These are phyloP conservation scores for Lachancea waltii DNA, from an alignment of 805 yeast genomes.

Conservation along the genomic window DNA sequence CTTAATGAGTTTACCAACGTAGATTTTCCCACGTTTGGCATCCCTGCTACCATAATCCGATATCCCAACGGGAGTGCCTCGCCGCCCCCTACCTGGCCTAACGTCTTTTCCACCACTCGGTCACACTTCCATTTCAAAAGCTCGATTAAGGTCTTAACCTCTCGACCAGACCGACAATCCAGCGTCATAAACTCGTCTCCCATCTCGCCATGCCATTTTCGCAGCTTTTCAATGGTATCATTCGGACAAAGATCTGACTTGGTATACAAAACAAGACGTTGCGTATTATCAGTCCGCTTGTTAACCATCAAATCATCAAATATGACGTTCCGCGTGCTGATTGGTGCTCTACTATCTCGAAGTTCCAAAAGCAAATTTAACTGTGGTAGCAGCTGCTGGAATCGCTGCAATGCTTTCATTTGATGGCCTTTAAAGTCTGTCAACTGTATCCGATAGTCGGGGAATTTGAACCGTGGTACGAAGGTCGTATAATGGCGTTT, in stretches of 20 bases:
- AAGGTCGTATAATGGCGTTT: constrained; percentile 32
- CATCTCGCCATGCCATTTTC: constrained; percentile 40
- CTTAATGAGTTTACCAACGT: constrained; percentile 75
- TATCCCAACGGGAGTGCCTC: constrained; percentile 77
- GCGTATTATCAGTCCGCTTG: constrained; percentile 36
- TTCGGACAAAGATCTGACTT: constrained; percentile 49
- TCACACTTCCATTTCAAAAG: constrained; percentile 41
- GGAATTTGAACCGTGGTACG: constrained; percentile 66
- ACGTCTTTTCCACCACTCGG: constrained; percentile 21
- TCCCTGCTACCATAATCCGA: constrained; percentile 72
- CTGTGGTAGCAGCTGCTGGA: constrained; percentile 67
- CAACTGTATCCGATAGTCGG: constrained; percentile 58
- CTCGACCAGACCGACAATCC: constrained; percentile 48
- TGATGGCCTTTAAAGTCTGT: constrained; percentile 92
- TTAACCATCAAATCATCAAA: constrained; percentile 56
- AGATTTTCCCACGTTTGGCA: constrained; percentile 98
- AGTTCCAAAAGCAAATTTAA: constrained; percentile 78
- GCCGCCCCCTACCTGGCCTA: constrained; percentile 17
- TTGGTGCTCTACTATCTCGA: constrained; percentile 85
- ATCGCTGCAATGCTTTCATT: constrained; percentile 61
- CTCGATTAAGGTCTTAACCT: constrained; percentile 46
- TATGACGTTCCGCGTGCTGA: constrained; percentile 74
- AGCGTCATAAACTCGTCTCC: constrained; percentile 45
- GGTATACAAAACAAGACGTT: constrained; percentile 53
- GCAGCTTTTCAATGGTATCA: constrained; percentile 26